A percentile compares a stretch with the other conserved stretches of the same genome.
phyloP scores from a whole-genome alignment of 1,284 basidiomycete species.

The Sphagnurus paluster region DNA sequence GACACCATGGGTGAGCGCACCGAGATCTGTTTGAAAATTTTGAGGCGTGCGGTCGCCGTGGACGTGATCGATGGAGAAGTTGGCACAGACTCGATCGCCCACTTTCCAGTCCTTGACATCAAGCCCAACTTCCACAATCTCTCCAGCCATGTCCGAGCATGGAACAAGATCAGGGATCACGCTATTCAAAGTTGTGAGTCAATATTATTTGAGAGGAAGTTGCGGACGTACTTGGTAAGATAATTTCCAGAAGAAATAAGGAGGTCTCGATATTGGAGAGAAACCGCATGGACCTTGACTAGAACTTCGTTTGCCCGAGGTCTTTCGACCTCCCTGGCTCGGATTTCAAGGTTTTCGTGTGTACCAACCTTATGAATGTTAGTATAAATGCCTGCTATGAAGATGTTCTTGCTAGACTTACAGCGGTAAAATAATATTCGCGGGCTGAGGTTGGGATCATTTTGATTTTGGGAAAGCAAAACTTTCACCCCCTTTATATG shows the following conservation, averaged over 20 bases:
- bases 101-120: slow-evolving; percentile 49
- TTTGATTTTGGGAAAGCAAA: no score
- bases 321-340: slow-evolving; percentile 29
- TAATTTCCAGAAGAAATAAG: slow-evolving; percentile 35
- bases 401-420: no score
- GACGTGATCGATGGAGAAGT: slow-evolving; percentile 42
- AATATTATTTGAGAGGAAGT: not conserved
- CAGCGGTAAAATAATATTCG: no score
- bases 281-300: slow-evolving; percentile 52
- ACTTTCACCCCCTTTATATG: no score
- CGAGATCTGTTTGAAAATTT: slow-evolving; percentile 38
- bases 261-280: slow-evolving; percentile 50
- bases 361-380: slow-evolving; percentile 22
- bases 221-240: no score
- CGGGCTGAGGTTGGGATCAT: no score
- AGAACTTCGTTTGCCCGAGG: slow-evolving; percentile 43
- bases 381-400: no score
- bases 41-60: slow-evolving; percentile 37
- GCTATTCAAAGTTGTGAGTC: no score
- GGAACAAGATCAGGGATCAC: slow-evolving; percentile 41
- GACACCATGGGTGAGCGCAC: slow-evolving; percentile 53
- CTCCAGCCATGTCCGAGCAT: slow-evolving; percentile 63
- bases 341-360: slow-evolving; percentile 33
- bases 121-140: slow-evolving; percentile 53
- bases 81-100: slow-evolving; percentile 57